Conservation (phyloP, 805 yeast genomes). For the Ogataea trehaloabstinens region DNA sequence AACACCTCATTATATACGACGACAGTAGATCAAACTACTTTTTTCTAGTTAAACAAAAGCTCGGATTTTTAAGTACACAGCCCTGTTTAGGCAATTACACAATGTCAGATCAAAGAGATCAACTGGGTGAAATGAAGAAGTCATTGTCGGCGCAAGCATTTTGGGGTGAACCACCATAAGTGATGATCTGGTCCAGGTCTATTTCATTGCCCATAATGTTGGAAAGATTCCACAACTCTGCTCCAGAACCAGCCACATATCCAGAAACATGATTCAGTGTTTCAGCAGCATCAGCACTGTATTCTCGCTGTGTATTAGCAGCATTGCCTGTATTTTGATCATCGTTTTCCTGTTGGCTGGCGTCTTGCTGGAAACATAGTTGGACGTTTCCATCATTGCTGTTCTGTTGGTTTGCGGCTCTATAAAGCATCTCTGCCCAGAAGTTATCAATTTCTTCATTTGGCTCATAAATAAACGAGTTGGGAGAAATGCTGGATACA, state of each 20-base stretch:
- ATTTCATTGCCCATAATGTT: background rate
- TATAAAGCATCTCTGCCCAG: constrained; percentile 24
- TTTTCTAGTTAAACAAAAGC: too few relatives aligned
- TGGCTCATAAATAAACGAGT: constrained; percentile 8
- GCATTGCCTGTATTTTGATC: background rate
- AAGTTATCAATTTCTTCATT: constrained; percentile 22
- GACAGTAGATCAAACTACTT: too few relatives aligned
- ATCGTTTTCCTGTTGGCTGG: background rate
- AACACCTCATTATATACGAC: too few relatives aligned
- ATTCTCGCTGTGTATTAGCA: background rate
- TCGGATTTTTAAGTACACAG: too few relatives aligned
- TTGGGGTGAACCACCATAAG: too few relatives aligned
- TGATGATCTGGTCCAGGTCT: constrained; percentile 5
- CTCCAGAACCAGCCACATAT: background rate
- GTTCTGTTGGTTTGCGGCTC: constrained; percentile 2
- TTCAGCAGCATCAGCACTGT: background rate
- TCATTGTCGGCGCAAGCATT: too few relatives aligned
- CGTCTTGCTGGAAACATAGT: background rate
- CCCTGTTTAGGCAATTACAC: too few relatives aligned
- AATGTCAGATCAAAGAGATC: too few relatives aligned
- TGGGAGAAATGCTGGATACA: constrained; percentile 1
- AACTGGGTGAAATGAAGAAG: too few relatives aligned
- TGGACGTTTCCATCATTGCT: constrained; percentile 1
- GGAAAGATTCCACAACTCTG: background rate
- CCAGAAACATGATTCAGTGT: background rate